Percentiles rank a stretch among this genome's conserved stretches.
phyloP scores from a whole-genome alignment of 1,139 yeast species.

The Pneumocystis sp. region DNA sequence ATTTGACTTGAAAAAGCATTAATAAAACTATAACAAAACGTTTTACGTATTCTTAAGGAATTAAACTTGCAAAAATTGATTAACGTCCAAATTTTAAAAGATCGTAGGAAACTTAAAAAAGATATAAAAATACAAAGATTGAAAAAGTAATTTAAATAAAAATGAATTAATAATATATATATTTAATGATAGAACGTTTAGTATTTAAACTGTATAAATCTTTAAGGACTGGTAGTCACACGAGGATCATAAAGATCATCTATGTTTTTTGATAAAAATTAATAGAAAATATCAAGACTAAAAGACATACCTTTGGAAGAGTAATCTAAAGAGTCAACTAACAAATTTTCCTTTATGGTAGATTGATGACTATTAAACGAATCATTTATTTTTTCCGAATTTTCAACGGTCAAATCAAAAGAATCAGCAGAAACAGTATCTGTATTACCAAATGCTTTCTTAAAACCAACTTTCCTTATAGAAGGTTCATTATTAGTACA shows the following conservation, averaged over 20 bases:
- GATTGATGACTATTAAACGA: background rate
- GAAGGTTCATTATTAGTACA: background rate
- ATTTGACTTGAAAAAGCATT: slow-evolving; percentile 11
- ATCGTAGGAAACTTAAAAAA: background rate
- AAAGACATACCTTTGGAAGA: background rate
- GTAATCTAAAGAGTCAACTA: background rate
- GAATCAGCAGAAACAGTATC: background rate
- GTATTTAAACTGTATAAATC: background rate
- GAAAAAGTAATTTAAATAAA: too few relatives aligned
- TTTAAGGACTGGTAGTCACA: background rate
- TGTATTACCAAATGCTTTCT: background rate
- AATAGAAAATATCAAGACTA: background rate
- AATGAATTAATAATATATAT: background rate
- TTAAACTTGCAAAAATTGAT: background rate
- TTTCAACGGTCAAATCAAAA: background rate
- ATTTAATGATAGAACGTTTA: background rate
- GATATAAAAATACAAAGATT: background rate
- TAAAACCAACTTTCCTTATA: background rate
- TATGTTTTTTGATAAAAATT: background rate
- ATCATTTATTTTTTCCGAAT: background rate
- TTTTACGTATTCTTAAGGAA: background rate
- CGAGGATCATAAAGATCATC: background rate
- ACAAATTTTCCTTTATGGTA: background rate
- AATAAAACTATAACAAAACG: background rate
- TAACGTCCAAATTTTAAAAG: background rate